A percentile compares a stretch with the other conserved stretches of the same genome.
phyloP scores from a whole-genome alignment of 495 filamentous ascomycete species.

The Chlorociboria aeruginascens region DNA sequence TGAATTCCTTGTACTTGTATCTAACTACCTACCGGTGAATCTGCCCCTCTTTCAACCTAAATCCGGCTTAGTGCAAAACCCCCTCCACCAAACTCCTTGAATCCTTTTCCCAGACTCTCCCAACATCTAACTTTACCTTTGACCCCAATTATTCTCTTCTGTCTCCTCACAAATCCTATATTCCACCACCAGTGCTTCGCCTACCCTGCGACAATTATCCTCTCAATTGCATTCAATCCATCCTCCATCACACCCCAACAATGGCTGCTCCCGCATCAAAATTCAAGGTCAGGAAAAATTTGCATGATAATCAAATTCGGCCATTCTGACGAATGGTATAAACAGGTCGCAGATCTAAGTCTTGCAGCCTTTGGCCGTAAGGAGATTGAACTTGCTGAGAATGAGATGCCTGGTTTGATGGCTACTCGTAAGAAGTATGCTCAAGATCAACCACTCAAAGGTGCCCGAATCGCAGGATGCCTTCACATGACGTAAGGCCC shows the following conservation, averaged over 20 bases:
- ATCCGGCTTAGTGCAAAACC: no score
- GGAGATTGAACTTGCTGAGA: conserved; percentile 97
- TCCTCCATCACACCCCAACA: conserved; percentile 8
- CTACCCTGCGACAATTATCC: neutral
- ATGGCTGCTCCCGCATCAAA: conserved; percentile 19
- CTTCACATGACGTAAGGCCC: conserved; percentile 74
- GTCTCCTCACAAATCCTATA: neutral
- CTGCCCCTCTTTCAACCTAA: no score
- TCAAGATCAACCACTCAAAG: conserved; percentile 81
- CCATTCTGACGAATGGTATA: conserved; percentile 45
- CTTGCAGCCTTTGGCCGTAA: conserved; percentile 97
- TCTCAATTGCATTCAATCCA: neutral
- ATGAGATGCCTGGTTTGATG: conserved; percentile 98
- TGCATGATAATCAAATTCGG: neutral
- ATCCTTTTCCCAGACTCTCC: neutral
- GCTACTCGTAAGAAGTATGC: conserved; percentile 85
- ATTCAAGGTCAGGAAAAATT: conserved; percentile 11
- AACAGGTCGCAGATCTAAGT: conserved; percentile 97
- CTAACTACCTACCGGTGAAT: no score
- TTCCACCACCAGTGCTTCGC: neutral
- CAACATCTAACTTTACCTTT: neutral
- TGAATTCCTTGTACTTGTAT: no score
- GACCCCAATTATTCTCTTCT: neutral
- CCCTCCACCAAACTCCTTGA: no score
- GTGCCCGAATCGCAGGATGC: conserved; percentile 80